Percentiles rank a stretch among this genome's conserved stretches.
These are phyloP conservation scores for Agroathelia rolfsii DNA, from an alignment of 1,284 basidiomycete genomes.

Conservation along the genomic window DNA sequence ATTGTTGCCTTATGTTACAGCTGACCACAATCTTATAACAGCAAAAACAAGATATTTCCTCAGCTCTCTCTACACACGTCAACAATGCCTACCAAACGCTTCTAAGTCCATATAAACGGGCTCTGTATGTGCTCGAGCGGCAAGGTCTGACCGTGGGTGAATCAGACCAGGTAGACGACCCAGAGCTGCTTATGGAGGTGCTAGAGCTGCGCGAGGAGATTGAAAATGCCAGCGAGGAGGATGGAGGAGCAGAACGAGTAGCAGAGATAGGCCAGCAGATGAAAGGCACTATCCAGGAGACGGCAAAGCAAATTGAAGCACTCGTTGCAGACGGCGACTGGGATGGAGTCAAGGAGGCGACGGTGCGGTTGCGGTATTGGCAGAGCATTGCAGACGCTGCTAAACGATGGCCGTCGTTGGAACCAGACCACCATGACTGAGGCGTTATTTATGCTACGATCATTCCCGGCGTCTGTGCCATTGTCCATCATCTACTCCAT, in stretches of 20 bases:
- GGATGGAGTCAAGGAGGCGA: conserved; percentile 43
- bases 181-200: conserved; percentile 65
- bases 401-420: conserved; percentile 39
- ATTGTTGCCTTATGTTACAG: conserved; percentile 1
- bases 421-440: no score
- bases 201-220: conserved; percentile 78
- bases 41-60: conserved; percentile 53
- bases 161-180: conserved; percentile 68
- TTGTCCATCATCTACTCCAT: no score
- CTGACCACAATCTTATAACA: conserved; percentile 19
- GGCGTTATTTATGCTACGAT: no score
- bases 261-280: conserved; percentile 40
- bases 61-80: conserved; percentile 57
- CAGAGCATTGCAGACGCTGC: conserved; percentile 67
- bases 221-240: conserved; percentile 48
- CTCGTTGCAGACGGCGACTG: conserved; percentile 50
- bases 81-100: conserved; percentile 71
- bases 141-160: conserved; percentile 58
- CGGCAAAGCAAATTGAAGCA: conserved; percentile 36
- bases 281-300: conserved; percentile 44
- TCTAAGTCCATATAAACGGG: conserved; percentile 51
- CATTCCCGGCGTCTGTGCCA: no score
- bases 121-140: conserved; percentile 60
- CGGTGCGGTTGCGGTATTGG: conserved; percentile 72
- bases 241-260: conserved; percentile 37